phyloP scores from a whole-genome alignment of 1,284 basidiomycete genomes.

The Moesziomyces sp. region DNA sequence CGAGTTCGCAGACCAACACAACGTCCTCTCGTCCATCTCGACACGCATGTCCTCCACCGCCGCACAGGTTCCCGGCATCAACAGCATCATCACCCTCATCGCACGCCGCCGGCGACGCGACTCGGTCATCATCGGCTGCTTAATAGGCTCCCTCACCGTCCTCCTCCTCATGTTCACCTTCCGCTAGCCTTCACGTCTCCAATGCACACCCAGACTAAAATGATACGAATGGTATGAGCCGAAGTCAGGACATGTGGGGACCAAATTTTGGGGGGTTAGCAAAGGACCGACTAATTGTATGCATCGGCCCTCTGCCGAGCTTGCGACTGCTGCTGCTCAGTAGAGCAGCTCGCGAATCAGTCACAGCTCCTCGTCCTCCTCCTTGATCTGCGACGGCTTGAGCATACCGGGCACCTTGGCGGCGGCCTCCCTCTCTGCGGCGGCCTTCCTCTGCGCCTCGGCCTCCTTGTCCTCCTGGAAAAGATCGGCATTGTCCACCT shows the following conservation, averaged over 20 bases:
- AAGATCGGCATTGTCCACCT: slow-evolving; percentile 81
- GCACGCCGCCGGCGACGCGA: slow-evolving; percentile 88
- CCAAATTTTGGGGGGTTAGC: no score
- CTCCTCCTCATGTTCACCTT: slow-evolving; percentile 78
- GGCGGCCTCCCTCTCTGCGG: slow-evolving; percentile 85
- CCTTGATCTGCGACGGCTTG: slow-evolving; percentile 75
- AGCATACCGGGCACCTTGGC: slow-evolving; percentile 98
- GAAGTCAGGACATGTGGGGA: no score
- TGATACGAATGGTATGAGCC: no score
- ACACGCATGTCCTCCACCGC: slow-evolving; percentile 75
- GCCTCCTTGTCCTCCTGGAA: slow-evolving; percentile 95
- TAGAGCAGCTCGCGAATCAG: slow-evolving; percentile 59
- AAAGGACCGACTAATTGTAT: no score
- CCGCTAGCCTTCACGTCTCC: slow-evolving; percentile 15
- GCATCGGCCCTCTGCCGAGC: no score
- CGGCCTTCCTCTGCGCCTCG: slow-evolving; percentile 77
- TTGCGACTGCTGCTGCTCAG: slow-evolving; percentile 2
- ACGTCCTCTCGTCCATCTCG: slow-evolving; percentile 80
- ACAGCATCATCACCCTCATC: slow-evolving; percentile 90
- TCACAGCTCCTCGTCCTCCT: slow-evolving; percentile 63
- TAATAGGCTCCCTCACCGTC: slow-evolving; percentile 86
- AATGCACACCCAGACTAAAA: not conserved
- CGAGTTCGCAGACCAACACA: slow-evolving; percentile 87
- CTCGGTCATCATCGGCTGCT: slow-evolving; percentile 84
- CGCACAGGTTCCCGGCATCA: slow-evolving; percentile 92